phyloP scores from a whole-genome alignment of 2,329 filamentous ascomycete species.

The Thelonectria discophora region DNA sequence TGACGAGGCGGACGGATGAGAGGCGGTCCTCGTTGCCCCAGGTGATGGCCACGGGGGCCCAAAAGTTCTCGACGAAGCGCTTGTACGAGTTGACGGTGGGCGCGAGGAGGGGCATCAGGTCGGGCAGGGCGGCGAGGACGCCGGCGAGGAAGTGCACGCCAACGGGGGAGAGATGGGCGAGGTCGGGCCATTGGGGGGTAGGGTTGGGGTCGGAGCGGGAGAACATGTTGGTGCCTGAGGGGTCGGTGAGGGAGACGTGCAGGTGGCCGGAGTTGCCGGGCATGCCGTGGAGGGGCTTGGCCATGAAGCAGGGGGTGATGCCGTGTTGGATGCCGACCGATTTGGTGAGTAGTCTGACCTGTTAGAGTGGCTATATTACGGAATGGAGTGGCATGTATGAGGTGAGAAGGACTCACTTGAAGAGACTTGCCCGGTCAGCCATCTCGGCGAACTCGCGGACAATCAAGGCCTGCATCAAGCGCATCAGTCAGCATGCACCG shows the following conservation, averaged over 20 bases:
- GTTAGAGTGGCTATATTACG: background rate
- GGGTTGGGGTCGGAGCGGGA: conserved; percentile 61
- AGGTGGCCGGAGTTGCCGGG: conserved; percentile 25
- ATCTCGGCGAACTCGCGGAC: conserved; percentile 86
- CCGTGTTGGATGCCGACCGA: conserved; percentile 18
- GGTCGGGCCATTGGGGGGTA: conserved; percentile 66
- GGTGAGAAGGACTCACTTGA: conserved; percentile 75
- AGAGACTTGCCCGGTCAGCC: conserved; percentile 88
- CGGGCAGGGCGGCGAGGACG: conserved; percentile 72
- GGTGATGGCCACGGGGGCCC: conserved; percentile 79
- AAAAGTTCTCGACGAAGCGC: conserved; percentile 80
- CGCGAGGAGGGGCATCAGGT: conserved; percentile 79
- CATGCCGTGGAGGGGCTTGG: conserved; percentile 23
- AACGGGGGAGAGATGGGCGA: conserved; percentile 72
- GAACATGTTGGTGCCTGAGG: conserved; percentile 71
- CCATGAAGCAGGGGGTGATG: conserved; percentile 26
- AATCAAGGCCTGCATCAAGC: conserved; percentile 70
- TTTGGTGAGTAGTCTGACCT: conserved; percentile 42
- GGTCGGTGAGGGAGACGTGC: conserved; percentile 18
- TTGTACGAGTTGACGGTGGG: conserved; percentile 83
- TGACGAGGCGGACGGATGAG: conserved; percentile 63
- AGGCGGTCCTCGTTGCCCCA: conserved; percentile 80
- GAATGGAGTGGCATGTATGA: background rate
- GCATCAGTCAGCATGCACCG: background rate
- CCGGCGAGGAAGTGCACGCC: conserved; percentile 78